Evolutionary conservation across 1,139 yeast species (phyloP).

Genomic region (Arxiozyma bovina): DNA sequence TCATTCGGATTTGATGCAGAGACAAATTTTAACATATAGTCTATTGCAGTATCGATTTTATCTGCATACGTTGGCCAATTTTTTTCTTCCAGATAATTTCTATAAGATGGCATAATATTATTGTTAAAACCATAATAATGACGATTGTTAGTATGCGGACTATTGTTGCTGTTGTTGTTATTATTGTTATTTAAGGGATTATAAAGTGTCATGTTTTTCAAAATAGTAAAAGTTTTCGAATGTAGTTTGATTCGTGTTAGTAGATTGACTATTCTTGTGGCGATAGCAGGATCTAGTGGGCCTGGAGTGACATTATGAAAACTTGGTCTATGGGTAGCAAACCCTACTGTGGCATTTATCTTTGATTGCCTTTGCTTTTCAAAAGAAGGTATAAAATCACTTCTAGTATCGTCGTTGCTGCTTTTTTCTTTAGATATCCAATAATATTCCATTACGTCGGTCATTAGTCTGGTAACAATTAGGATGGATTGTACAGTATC

Average conservation of each 20-base stretch:
- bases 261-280: constrained; percentile 10
- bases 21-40: constrained; percentile 20
- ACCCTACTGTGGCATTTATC: constrained; percentile 20
- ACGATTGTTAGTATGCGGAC: constrained; percentile 5
- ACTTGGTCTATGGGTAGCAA: constrained; percentile 24
- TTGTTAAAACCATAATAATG: constrained; percentile 13
- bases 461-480: constrained; percentile 21
- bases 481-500: constrained; percentile 21
- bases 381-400: not conserved
- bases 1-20: constrained; percentile 29
- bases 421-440: constrained; percentile 19
- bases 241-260: constrained; percentile 22
- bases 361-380: constrained; percentile 13
- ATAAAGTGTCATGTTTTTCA: constrained; percentile 17
- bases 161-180: constrained; percentile 17
- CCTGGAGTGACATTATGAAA: constrained; percentile 23
- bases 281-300: constrained; percentile 13
- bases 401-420: not conserved
- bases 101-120: constrained; percentile 17
- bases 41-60: constrained; percentile 22
- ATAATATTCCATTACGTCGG: constrained; percentile 23
- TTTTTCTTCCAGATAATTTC: constrained; percentile 12
- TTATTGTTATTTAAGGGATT: constrained; percentile 6
- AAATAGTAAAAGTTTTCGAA: constrained; percentile 16
- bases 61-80: constrained; percentile 14